Evolutionary conservation across 208 protist genomes (phyloP).

Genomic region (Strigomonas galati): DNA sequence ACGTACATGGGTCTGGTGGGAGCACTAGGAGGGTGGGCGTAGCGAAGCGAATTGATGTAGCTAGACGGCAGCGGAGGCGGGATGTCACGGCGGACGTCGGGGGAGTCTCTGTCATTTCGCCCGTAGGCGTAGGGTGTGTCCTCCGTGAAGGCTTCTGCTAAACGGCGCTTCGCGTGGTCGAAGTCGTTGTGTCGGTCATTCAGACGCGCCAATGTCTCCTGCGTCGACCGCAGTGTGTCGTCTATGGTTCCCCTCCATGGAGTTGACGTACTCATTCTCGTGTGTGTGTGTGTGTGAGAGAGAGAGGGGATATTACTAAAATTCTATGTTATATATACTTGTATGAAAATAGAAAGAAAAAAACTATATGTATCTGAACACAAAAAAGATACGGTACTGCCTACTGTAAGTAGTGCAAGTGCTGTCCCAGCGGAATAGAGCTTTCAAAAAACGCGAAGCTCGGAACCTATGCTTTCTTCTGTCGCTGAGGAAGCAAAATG

Average conservation of each 20-base stretch:
- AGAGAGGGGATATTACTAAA: background rate
- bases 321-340: too few species aligned
- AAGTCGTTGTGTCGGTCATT: background rate
- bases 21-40: background rate
- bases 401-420: too few species aligned
- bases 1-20: too few species aligned
- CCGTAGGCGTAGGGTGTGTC: background rate
- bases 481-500: too few species aligned
- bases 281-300: background rate
- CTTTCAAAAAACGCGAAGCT: too few species aligned
- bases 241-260: constrained; percentile 10
- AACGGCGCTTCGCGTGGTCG: background rate
- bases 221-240: constrained; percentile 7
- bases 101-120: background rate
- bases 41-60: background rate
- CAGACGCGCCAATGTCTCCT: constrained; percentile 7
- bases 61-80: constrained; percentile 5
- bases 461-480: too few species aligned
- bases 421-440: too few species aligned
- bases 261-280: background rate
- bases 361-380: too few species aligned
- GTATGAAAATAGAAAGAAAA: too few species aligned
- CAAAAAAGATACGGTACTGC: too few species aligned
- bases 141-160: constrained; percentile 5
- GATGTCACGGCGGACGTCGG: background rate